These are phyloP conservation scores for Ceratobasidium sp. DNA, from an alignment of 1,284 basidiomycete genomes.

Conservation along the genomic window DNA sequence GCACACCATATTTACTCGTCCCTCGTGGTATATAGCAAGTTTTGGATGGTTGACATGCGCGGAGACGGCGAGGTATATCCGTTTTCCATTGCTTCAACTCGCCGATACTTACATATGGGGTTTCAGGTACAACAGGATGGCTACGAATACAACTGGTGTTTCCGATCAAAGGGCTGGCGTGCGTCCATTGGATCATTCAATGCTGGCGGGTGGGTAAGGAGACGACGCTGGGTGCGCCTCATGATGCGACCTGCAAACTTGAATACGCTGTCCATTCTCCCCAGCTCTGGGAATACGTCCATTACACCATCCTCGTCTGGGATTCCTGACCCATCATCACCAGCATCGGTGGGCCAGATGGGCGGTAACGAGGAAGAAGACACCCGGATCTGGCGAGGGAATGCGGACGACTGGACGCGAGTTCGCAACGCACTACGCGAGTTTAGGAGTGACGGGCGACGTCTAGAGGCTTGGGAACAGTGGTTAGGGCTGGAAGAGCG, in stretches of 20 bases:
- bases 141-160: conserved; percentile 82
- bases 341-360: not conserved
- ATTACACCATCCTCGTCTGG: conserved; percentile 15
- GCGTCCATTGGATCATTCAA: conserved; percentile 64
- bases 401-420: conserved; percentile 68
- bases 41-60: conserved; percentile 87
- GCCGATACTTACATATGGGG: not conserved
- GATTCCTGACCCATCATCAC: not conserved
- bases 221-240: conserved; percentile 76
- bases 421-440: conserved; percentile 61
- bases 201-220: conserved; percentile 72
- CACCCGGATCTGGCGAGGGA: conserved; percentile 54
- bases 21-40: conserved; percentile 52
- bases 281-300: conserved; percentile 7
- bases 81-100: not conserved
- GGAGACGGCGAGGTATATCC: conserved; percentile 71
- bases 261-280: not conserved
- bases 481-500: conserved; percentile 59
- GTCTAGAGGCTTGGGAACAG: conserved; percentile 71
- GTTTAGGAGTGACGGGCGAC: conserved; percentile 67
- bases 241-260: conserved; percentile 70
- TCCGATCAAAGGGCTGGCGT: conserved; percentile 68
- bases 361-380: conserved; percentile 3
- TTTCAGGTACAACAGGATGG: conserved; percentile 62
- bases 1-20: not conserved